Evolutionary conservation across 2,329 filamentous ascomycete genomes (phyloP).

Genomic region (Colletotrichum horii): DNA sequence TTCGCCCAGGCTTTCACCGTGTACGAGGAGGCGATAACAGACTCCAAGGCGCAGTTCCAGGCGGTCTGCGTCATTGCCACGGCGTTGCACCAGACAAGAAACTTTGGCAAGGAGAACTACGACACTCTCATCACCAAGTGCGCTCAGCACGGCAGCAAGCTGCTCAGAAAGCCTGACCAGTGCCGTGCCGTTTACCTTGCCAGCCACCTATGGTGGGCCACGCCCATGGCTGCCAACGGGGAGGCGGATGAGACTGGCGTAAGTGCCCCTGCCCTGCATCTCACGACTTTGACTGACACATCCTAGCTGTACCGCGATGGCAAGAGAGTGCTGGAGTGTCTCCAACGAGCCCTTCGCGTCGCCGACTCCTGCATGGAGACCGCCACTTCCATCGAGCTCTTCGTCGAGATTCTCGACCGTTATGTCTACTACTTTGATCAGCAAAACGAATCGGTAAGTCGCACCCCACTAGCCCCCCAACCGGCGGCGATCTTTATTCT

Average conservation of each 20-base stretch:
- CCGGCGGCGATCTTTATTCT: slow-evolving; percentile 3
- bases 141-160: slow-evolving; percentile 93
- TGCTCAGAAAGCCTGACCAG: slow-evolving; percentile 97
- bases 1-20: slow-evolving; percentile 98
- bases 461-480: neutral
- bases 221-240: slow-evolving; percentile 75
- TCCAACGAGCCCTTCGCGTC: slow-evolving; percentile 92
- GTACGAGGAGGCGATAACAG: slow-evolving; percentile 94
- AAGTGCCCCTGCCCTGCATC: slow-evolving; percentile 39
- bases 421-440: slow-evolving; percentile 99
- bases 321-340: slow-evolving; percentile 93
- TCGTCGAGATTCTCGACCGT: slow-evolving; percentile 96
- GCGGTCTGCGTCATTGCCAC: slow-evolving; percentile 94
- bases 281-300: slow-evolving; percentile 26
- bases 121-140: slow-evolving; percentile 98
- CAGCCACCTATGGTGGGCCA: slow-evolving; percentile 98
- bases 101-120: slow-evolving; percentile 97
- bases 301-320: slow-evolving; percentile 92
- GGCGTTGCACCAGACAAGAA: slow-evolving; percentile 84
- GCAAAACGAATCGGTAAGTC: slow-evolving; percentile 86
- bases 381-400: slow-evolving; percentile 93
- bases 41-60: slow-evolving; percentile 96
- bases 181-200: slow-evolving; percentile 96
- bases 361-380: slow-evolving; percentile 99
- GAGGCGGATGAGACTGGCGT: slow-evolving; percentile 85